Conservation (phyloP, 2,329 filamentous ascomycete species). For the Aspergillus ochraceoroseus region DNA sequence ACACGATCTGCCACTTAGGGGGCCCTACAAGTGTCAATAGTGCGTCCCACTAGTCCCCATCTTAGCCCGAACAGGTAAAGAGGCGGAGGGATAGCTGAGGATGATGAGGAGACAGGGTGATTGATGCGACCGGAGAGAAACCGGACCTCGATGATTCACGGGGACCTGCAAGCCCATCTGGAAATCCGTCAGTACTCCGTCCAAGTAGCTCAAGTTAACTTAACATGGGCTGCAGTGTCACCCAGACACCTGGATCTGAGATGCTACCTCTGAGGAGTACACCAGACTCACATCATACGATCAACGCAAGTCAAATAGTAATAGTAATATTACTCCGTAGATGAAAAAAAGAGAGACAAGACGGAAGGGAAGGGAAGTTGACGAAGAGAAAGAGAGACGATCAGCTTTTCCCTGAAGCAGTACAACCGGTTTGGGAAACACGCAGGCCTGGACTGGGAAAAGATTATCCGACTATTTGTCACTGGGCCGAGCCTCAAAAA, state of each 20-base stretch:
- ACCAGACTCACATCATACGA: too few species aligned
- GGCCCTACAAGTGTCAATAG: constrained; percentile 24
- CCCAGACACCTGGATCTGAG: constrained; percentile 9
- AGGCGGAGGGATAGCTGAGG: constrained; percentile 6
- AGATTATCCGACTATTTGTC: constrained; percentile 19
- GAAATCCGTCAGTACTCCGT: constrained; percentile 7
- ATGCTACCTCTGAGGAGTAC: constrained; percentile 1
- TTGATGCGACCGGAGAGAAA: constrained; percentile 11
- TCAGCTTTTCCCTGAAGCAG: constrained; percentile 6
- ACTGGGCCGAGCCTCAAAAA: constrained; percentile 18
- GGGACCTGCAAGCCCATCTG: constrained; percentile 11
- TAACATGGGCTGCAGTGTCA: constrained; percentile 16
- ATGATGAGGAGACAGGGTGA: constrained; percentile 8
- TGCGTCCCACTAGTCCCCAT: constrained; percentile 15
- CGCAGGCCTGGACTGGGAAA: constrained; percentile 17
- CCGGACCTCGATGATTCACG: constrained; percentile 5
- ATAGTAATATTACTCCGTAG: too few species aligned
- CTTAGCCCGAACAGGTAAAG: constrained; percentile 16
- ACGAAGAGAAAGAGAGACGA: too few species aligned
- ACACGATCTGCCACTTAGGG: constrained; percentile 25
- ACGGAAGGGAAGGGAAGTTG: too few species aligned
- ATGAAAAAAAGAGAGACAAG: too few species aligned
- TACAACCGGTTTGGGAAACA: constrained; percentile 18
- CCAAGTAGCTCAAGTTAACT: constrained; percentile 7
- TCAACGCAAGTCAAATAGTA: too few species aligned